Base-by-base conservation (phyloP, 148 eudicot species). In the Diospyros kaki region DNA sequence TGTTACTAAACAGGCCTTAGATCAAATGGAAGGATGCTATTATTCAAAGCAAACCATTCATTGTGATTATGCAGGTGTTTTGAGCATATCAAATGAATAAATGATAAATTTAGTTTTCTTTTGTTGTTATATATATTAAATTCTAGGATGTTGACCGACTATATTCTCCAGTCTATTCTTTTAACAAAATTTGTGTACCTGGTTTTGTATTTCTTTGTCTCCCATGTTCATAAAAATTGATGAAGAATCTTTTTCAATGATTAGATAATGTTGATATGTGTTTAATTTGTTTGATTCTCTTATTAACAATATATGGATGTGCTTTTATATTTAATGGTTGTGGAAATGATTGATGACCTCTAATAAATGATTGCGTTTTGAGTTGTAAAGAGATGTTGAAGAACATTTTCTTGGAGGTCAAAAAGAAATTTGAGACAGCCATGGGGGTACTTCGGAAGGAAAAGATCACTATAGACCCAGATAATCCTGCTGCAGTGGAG, bases 391-490 rank as follows among this genome's bases (percentile, higher is more conserved):
- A 94, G 76, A 84, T 94, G 94, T 75, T 94, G 83, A 90, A 94
- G 90, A 85, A 84, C 66, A 89, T 94, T 48, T 92, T 92, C 76
- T 76, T 92, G 78, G 95, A 90, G 73, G 87, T 94, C 44, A 87
- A 90, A 84, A 90, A 87, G 52, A 89, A 95, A 89, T 87, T 82
- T 77, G 97, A 94, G 87, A 86, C 89, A 58, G 98, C 98, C 48
- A 11, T 91, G 18, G 81, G 86, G 73, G 79, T 94, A 62, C 85
- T 94, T 69, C 81, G 90, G 51, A 83, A 84, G 73, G 94, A 94
- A 68, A 94, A 94, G 86, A 94, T 94, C 81, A 94, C 94, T 80
- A 84, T 94, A 14, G 98, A 82, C 71, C 98, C 98, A 61, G 91
- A 91, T 1, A 84, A 86, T 76, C 93, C 97, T 55, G 91, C 90